Conservation (phyloP, 768 basidiomycete species). For the Pleurotus citrinopileatus region DNA sequence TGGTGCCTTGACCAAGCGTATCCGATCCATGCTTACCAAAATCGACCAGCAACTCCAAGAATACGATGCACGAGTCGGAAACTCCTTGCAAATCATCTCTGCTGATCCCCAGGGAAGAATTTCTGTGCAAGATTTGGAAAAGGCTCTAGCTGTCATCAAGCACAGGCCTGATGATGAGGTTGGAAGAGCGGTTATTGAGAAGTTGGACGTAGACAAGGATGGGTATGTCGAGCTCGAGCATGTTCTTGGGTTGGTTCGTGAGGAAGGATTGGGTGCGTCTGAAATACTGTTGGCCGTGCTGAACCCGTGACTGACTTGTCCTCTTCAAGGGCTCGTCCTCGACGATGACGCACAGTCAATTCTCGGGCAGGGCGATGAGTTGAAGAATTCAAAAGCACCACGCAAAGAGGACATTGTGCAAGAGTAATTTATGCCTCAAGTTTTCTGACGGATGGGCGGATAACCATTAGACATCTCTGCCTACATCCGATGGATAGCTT, state of each 20-base stretch:
- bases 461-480: background rate
- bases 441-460: conserved; percentile 9
- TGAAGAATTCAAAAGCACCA: conserved; percentile 69
- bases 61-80: conserved; percentile 87
- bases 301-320: conserved; percentile 1
- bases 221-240: conserved; percentile 96
- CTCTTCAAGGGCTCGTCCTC: conserved; percentile 63
- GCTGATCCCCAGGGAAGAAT: conserved; percentile 87
- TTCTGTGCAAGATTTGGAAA: conserved; percentile 83
- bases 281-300: background rate
- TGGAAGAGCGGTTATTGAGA: conserved; percentile 83
- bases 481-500: background rate
- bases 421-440: conserved; percentile 38
- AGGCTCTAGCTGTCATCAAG: conserved; percentile 89
- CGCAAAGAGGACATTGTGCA: conserved; percentile 96
- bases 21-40: conserved; percentile 93
- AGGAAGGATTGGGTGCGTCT: conserved; percentile 76
- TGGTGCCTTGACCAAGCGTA: conserved; percentile 90
- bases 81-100: conserved; percentile 81
- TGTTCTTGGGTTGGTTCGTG: conserved; percentile 82
- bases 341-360: conserved; percentile 84
- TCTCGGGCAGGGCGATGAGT: conserved; percentile 79
- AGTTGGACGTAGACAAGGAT: conserved; percentile 94
- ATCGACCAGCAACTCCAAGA: conserved; percentile 89
- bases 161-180: conserved; percentile 91